phyloP scores from a whole-genome alignment of 495 filamentous ascomycete genomes.

The Platismatia glauca region DNA sequence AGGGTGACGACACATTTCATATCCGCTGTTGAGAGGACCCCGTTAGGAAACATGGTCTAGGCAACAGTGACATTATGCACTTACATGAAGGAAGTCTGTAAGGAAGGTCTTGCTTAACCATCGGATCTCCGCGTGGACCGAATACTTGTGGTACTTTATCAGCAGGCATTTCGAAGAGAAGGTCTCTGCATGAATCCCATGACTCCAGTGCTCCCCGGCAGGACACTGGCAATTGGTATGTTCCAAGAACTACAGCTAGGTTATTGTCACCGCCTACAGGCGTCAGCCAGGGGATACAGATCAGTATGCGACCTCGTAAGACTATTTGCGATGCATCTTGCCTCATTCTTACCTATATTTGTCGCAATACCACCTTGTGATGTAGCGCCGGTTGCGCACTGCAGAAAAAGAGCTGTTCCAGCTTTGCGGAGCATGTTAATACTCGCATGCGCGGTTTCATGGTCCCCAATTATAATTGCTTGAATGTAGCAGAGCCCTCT shows the following conservation, averaged over 20 bases:
- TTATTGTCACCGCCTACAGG: background rate
- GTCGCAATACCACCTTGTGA: background rate
- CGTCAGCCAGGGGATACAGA: background rate
- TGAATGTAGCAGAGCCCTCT: background rate
- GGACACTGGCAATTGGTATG: background rate
- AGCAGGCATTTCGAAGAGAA: background rate
- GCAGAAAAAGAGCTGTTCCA: background rate
- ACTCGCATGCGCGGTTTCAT: background rate
- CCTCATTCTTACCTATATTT: background rate
- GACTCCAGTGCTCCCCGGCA: background rate
- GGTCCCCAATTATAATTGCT: background rate
- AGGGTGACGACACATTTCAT: background rate
- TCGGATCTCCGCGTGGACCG: background rate
- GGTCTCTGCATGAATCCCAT: background rate
- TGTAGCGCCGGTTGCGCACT: background rate
- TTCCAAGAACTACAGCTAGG: background rate
- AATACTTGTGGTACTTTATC: background rate
- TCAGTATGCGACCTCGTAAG: background rate
- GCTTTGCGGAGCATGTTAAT: background rate
- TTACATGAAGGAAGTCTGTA: background rate
- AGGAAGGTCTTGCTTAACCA: background rate
- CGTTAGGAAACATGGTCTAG: background rate
- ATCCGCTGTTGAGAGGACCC: background rate
- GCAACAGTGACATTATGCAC: background rate
- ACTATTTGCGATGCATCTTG: background rate